Evolutionary conservation across 1,284 basidiomycete species (phyloP).

Genomic region (Puccinia triticina): DNA sequence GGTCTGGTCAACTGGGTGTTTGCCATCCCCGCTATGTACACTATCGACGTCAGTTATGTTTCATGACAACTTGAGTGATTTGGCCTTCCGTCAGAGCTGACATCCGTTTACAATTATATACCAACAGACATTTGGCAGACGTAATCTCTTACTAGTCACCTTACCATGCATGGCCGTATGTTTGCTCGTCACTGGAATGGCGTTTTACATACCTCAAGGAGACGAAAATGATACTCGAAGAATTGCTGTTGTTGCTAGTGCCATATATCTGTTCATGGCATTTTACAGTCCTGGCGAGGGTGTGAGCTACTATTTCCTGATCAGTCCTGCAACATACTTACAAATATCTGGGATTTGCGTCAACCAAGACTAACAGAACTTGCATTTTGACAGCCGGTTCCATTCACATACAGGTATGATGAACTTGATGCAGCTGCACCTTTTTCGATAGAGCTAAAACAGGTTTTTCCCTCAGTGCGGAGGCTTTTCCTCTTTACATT

Average conservation of each 20-base stretch:
- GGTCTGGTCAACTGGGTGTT: constrained; percentile 67
- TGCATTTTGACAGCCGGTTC: background rate
- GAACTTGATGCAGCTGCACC: constrained; percentile 63
- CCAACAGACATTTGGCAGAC: constrained; percentile 66
- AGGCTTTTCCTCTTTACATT: constrained; percentile 73
- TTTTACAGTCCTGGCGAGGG: constrained; percentile 60
- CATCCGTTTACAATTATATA: too few relatives aligned
- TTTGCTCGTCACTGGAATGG: constrained; percentile 69
- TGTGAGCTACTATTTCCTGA: constrained; percentile 67
- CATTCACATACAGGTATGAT: background rate
- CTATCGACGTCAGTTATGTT: constrained; percentile 62
- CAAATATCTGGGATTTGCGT: background rate
- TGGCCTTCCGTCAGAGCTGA: too few relatives aligned
- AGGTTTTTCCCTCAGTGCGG: constrained; percentile 73
- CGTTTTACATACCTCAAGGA: constrained; percentile 68
- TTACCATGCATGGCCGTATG: constrained; percentile 71
- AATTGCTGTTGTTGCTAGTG: constrained; percentile 65
- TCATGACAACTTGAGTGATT: background rate
- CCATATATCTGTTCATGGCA: constrained; percentile 63
- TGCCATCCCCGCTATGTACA: constrained; percentile 62
- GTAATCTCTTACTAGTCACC: constrained; percentile 70
- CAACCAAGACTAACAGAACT: too few relatives aligned
- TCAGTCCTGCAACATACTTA: constrained; percentile 55
- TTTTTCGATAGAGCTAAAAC: constrained; percentile 67
- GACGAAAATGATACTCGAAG: constrained; percentile 77